These are phyloP conservation scores for Agrostemma githago DNA, from an alignment of 148 eudicot species.

Conservation along the genomic window DNA sequence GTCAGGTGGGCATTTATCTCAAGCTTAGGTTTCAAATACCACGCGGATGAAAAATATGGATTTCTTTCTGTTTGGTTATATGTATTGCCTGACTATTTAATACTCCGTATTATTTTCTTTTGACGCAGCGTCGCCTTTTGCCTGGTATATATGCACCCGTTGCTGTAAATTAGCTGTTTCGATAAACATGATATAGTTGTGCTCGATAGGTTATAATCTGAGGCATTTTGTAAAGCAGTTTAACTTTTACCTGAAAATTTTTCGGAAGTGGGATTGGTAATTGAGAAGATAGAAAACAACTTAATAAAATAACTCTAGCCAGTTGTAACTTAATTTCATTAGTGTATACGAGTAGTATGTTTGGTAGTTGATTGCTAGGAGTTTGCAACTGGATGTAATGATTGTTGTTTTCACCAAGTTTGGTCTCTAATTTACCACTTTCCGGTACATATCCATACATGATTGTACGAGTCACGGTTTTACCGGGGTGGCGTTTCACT, in stretches of 20 bases:
- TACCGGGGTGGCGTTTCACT: not conserved
- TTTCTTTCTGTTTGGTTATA: not conserved
- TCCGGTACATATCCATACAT: too few relatives aligned
- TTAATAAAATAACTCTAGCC: not conserved
- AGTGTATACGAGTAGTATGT: not conserved
- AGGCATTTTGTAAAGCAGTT: not conserved
- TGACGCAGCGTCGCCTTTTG: not conserved
- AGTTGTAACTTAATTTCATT: not conserved
- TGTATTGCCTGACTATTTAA: not conserved
- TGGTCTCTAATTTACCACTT: not conserved
- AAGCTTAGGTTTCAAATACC: not conserved
- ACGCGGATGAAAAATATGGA: not conserved
- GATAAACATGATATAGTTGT: not conserved
- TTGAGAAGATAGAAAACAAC: not conserved
- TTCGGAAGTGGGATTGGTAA: not conserved
- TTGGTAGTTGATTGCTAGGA: not conserved
- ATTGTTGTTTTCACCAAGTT: not conserved
- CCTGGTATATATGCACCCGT: not conserved
- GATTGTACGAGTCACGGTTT: not conserved
- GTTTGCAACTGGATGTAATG: not conserved
- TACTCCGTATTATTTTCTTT: not conserved
- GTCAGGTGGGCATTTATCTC: constrained; percentile 54
- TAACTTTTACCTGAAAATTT: not conserved
- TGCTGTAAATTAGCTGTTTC: not conserved
- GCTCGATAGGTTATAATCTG: not conserved